Conservation (phyloP, 768 basidiomycete species). For the Strobilomyces confusus region DNA sequence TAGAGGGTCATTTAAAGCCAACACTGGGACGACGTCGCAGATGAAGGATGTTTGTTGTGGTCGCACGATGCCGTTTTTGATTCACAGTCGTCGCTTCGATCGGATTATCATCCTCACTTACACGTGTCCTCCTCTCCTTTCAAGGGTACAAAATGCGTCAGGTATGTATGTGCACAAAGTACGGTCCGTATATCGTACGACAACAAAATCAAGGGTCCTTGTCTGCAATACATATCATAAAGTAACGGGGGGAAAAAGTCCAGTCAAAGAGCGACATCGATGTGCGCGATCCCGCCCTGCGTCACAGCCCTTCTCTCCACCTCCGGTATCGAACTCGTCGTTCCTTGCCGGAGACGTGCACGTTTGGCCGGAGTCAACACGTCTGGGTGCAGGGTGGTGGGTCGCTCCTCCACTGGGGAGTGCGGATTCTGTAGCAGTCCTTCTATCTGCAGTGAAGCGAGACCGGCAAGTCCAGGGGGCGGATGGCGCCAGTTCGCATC, state of each 20-base stretch:
- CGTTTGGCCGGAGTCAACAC: not conserved
- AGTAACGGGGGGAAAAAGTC: not conserved
- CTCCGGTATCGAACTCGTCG: slow-evolving; percentile 17
- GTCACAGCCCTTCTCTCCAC: slow-evolving; percentile 18
- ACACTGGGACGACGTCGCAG: not conserved
- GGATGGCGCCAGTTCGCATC: slow-evolving; percentile 23
- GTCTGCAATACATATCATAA: slow-evolving; percentile 19
- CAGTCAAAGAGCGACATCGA: slow-evolving; percentile 21
- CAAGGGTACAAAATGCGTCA: not conserved
- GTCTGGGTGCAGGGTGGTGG: not conserved
- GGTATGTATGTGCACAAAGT: not conserved
- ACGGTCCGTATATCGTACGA: not conserved
- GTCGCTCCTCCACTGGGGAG: slow-evolving; percentile 14
- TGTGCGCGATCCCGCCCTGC: slow-evolving; percentile 24
- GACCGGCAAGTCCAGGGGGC: slow-evolving; percentile 22
- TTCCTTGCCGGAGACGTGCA: slow-evolving; percentile 22
- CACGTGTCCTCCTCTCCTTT: not conserved
- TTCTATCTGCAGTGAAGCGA: slow-evolving; percentile 12
- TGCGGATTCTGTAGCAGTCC: slow-evolving; percentile 21
- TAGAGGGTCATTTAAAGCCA: no score
- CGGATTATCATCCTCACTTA: slow-evolving; percentile 1
- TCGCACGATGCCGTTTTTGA: not conserved
- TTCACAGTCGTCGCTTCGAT: slow-evolving; percentile 1
- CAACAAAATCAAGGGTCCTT: no score
- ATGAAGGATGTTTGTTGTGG: not conserved